Conservation (phyloP, 768 basidiomycete species). For the Lactarius sanguifluus region DNA sequence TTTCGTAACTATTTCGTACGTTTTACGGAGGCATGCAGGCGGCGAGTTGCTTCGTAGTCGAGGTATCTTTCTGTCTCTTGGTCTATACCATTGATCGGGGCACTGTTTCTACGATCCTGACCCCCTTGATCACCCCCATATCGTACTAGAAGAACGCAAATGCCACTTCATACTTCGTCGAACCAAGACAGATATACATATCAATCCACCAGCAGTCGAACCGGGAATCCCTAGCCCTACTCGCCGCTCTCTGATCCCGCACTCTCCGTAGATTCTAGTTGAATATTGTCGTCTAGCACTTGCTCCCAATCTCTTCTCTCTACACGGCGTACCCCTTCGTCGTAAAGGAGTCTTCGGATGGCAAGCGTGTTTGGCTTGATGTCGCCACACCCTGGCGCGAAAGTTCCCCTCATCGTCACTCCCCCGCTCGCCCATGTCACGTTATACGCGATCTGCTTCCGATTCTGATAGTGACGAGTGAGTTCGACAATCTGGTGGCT, state of each 20-base stretch:
- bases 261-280: not conserved
- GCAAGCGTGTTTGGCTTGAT: constrained; percentile 21
- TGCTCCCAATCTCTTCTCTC: constrained; percentile 16
- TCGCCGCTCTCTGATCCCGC: not conserved
- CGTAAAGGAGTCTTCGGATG: constrained; percentile 17
- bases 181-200: not conserved
- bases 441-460: constrained; percentile 20
- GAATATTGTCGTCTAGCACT: not conserved
- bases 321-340: constrained; percentile 13
- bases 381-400: constrained; percentile 21
- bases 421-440: constrained; percentile 17
- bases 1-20: not conserved
- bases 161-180: not conserved
- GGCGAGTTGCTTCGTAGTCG: not conserved
- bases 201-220: not conserved
- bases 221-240: not conserved
- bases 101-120: not conserved
- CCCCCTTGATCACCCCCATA: not conserved
- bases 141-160: not conserved
- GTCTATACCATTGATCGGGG: not conserved
- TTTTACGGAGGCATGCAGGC: not conserved
- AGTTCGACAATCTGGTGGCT: not conserved
- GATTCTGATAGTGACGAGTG: constrained; percentile 6
- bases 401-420: constrained; percentile 16
- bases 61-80: not conserved